phyloP scores from a whole-genome alignment of 108 stramenopile species.

The Stephanodiscus minutulus region DNA sequence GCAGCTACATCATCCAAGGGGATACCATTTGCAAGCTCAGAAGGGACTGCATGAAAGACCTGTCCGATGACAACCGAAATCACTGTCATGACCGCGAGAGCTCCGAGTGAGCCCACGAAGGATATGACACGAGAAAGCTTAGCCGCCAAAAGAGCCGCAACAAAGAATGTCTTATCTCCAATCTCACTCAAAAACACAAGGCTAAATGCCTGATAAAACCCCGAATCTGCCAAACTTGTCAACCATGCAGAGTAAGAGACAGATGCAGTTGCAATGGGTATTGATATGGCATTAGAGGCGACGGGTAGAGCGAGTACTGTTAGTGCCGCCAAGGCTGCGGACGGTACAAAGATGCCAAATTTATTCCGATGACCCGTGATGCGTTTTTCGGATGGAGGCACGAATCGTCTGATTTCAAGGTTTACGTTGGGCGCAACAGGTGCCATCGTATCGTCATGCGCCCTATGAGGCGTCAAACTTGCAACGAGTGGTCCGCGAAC shows the following conservation, averaged over 20 bases:
- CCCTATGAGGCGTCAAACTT: not conserved
- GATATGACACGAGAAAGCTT: constrained; percentile 84
- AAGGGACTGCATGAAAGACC: constrained; percentile 90
- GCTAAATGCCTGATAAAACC: constrained; percentile 89
- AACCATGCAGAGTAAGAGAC: constrained; percentile 40
- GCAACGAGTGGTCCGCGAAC: constrained; percentile 13
- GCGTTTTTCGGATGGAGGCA: constrained; percentile 8
- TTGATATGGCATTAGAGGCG: constrained; percentile 46
- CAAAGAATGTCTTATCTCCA: constrained; percentile 99
- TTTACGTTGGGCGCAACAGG: constrained; percentile 1
- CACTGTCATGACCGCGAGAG: constrained; percentile 95
- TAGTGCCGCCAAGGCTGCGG: constrained; percentile 24
- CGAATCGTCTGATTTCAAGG: not conserved
- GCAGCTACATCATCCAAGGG: constrained; percentile 93
- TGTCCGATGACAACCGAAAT: constrained; percentile 95
- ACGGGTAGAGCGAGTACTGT: constrained; percentile 28
- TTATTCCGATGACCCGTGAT: constrained; percentile 8
- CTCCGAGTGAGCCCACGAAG: constrained; percentile 91
- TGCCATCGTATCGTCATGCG: constrained; percentile 10
- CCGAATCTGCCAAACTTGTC: constrained; percentile 69
- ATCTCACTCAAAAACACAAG: constrained; percentile 98
- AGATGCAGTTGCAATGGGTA: constrained; percentile 29
- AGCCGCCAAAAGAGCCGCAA: constrained; percentile 96
- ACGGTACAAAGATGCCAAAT: constrained; percentile 22
- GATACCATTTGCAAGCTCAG: constrained; percentile 74